Percentiles rank a stretch among this genome's conserved stretches.
phyloP scores from a whole-genome alignment of 2,329 filamentous ascomycete genomes.

The Didymella pinodella region DNA sequence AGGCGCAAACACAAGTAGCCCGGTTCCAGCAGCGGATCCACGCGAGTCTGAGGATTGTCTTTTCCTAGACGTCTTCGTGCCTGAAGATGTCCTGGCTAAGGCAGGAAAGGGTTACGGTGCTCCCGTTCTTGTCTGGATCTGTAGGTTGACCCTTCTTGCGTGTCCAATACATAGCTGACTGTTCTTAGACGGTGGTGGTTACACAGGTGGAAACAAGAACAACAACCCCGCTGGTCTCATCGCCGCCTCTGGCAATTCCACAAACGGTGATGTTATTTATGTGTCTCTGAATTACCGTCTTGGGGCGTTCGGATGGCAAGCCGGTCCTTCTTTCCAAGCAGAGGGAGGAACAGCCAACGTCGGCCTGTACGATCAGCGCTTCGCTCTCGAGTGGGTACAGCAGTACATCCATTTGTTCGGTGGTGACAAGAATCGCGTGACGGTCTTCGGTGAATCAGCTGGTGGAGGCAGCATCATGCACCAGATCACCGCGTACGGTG shows the following conservation, averaged over 20 bases:
- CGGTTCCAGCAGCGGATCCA: conserved; percentile 34
- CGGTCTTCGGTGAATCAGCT: conserved; percentile 50
- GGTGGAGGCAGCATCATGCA: conserved; percentile 52
- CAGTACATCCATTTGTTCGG: conserved; percentile 51
- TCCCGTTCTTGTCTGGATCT: conserved; percentile 61
- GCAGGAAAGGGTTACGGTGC: conserved; percentile 42
- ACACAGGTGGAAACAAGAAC: conserved; percentile 50
- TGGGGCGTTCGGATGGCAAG: conserved; percentile 50
- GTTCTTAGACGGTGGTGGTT: conserved; percentile 48
- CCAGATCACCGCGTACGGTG: conserved; percentile 53
- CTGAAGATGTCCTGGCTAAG: conserved; percentile 50
- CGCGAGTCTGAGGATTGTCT: conserved; percentile 57
- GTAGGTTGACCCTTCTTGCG: background rate
- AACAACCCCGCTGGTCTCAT: conserved; percentile 54
- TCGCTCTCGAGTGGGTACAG: conserved; percentile 53
- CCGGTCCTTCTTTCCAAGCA: conserved; percentile 46
- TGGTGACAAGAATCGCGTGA: conserved; percentile 50
- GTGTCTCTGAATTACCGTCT: conserved; percentile 58
- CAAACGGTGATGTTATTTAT: conserved; percentile 54
- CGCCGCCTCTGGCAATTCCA: conserved; percentile 52
- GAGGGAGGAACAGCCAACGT: conserved; percentile 48
- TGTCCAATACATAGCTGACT: background rate
- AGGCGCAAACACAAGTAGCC: conserved; percentile 37
- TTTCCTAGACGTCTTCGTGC: conserved; percentile 59
- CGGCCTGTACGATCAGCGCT: conserved; percentile 50